Evolutionary conservation across 805 yeast species (phyloP), one percentile per base, ranked within the genome.

Genomic region (Cyberlindnera samutprakarnensis): DNA sequence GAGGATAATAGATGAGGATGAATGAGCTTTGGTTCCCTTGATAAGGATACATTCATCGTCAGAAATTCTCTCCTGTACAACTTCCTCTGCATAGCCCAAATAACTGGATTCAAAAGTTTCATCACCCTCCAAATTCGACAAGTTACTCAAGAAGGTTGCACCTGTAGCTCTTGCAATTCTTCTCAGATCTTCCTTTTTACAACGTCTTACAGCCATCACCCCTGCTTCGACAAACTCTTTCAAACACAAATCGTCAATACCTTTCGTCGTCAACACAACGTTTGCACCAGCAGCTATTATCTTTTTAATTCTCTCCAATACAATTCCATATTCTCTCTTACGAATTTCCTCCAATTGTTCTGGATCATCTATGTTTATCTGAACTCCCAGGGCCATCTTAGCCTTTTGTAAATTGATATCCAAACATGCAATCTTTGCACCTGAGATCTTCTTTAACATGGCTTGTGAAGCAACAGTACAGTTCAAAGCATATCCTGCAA

Each of bases 111-210:
- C 82, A 40, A 84, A 95, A 35, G 74, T 73, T 37, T 83, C 94
- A n/a, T 96, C 95, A 45, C 79, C 72, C 59, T 92, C 97, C 59
- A 94, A 70, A 54, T 92, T 92, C 34, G 95, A 80, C 76, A 92
- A 74, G 44, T 83, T 79, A 33, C 83, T 68, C 31, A 94, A 69
- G 51, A 92, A 65, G 4, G 95, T 84, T 24, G 96, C 99, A 38
- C 99, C 99, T 2, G 97, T 87, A 27, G 98, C 97, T 53, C 95
- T 74, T 6, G 98, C 97, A 46, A 92, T 90, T 66, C 98, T 78
- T 56, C 95, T 76, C 49, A 92, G 70, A 60, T 92, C 99, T 61
- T 92, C 98, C 56, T 86, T 87, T 61, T 86, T 86, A 68, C 96
- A 87, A 48, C 99, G 76, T 66, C 99, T 81, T 29, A 92, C 86